These are phyloP conservation scores for Rhizopus sp. DNA, from an alignment of 371 early-diverging fungal species.

Conservation along the genomic window DNA sequence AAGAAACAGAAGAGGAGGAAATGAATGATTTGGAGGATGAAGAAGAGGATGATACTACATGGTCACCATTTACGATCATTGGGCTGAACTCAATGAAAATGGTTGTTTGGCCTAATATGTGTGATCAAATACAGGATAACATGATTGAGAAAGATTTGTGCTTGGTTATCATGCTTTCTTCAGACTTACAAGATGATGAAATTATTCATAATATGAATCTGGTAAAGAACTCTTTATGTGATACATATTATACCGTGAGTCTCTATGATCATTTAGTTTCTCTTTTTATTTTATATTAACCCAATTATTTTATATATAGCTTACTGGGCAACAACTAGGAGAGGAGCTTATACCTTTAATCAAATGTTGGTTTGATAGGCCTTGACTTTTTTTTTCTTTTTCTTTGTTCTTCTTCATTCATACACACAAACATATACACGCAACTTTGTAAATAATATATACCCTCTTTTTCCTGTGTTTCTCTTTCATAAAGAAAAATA, in stretches of 20 bases:
- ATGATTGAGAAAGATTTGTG: slow-evolving; percentile 17
- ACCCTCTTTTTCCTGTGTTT: neutral
- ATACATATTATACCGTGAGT: neutral
- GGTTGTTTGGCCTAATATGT: slow-evolving; percentile 18
- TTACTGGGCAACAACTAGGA: slow-evolving; percentile 18
- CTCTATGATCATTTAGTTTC: neutral
- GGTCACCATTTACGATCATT: slow-evolving; percentile 18
- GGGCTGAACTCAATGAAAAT: slow-evolving; percentile 25
- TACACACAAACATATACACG: no score
- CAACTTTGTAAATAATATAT: neutral
- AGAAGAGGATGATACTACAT: neutral
- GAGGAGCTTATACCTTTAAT: slow-evolving; percentile 16
- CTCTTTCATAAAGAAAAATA: neutral
- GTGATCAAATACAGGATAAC: slow-evolving; percentile 5
- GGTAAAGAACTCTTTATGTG: slow-evolving; percentile 11
- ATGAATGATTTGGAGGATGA: slow-evolving; percentile 15
- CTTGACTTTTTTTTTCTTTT: neutral
- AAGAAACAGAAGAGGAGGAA: slow-evolving; percentile 9
- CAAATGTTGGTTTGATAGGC: slow-evolving; percentile 20
- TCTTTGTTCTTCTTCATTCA: neutral
- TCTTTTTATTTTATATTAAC: no score
- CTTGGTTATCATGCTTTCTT: slow-evolving; percentile 19
- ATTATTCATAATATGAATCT: slow-evolving; percentile 15
- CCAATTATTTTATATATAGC: neutral
- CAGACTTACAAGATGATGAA: slow-evolving; percentile 9